Evolutionary conservation across 177 flowering plant genomes (phyloP).

Genomic region (Tripterygium wilfordii): DNA sequence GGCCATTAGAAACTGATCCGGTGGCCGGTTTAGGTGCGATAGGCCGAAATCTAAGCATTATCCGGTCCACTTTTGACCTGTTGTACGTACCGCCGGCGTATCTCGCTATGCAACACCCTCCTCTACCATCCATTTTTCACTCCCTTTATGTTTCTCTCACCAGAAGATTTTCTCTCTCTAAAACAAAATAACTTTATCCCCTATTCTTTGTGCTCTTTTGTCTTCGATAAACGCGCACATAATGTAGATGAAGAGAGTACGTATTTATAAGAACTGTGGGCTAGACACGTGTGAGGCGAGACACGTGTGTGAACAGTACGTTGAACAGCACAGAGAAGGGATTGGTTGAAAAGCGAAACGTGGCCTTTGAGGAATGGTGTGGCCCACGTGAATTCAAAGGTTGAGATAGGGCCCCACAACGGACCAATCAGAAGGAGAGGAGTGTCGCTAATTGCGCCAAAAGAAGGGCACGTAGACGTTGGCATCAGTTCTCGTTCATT

Average conservation of each 20-base stretch:
- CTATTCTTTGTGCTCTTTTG: constrained; percentile 1
- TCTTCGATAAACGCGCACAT: background rate
- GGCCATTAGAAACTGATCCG: constrained; percentile 20
- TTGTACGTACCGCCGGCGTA: constrained; percentile 37
- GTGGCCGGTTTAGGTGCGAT: constrained; percentile 65
- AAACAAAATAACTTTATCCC: too few relatives aligned
- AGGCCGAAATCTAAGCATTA: constrained; percentile 73
- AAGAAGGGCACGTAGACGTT: constrained; percentile 29
- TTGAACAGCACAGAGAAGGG: constrained; percentile 22
- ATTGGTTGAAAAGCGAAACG: constrained; percentile 37
- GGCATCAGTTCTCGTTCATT: too few relatives aligned
- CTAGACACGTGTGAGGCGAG: constrained; percentile 21
- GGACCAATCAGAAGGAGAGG: background rate
- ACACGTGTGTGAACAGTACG: constrained; percentile 24
- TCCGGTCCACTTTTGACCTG: constrained; percentile 40
- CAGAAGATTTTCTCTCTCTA: constrained; percentile 1
- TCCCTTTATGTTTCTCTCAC: background rate
- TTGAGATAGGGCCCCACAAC: too few relatives aligned
- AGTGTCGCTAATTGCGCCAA: constrained; percentile 13
- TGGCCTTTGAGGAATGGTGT: constrained; percentile 24
- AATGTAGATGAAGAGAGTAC: background rate
- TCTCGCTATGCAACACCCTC: constrained; percentile 61
- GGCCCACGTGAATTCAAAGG: too few relatives aligned
- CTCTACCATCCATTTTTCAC: constrained; percentile 52
- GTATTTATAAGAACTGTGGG: constrained; percentile 11